Conservation (phyloP, 371 early-diverging fungal species). For the Mucor circinelloides region DNA sequence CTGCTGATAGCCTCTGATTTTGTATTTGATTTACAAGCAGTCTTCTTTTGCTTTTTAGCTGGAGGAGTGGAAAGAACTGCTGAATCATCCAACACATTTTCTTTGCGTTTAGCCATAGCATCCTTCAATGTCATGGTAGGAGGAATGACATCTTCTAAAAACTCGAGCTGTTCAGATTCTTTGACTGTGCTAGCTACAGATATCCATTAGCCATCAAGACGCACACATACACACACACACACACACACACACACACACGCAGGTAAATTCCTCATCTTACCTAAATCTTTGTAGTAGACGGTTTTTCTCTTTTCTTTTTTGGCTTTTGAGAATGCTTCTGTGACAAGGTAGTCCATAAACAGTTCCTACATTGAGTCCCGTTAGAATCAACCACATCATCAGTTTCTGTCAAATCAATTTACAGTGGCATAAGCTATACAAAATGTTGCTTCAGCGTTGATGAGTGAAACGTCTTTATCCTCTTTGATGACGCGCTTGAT, state of each 20-base stretch:
- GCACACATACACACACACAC: not conserved
- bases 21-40: not conserved
- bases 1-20: not conserved
- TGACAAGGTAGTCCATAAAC: conserved; percentile 75
- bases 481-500: conserved; percentile 84
- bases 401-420: conserved; percentile 28
- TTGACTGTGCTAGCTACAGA: conserved; percentile 41
- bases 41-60: conserved; percentile 27
- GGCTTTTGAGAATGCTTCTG: conserved; percentile 65
- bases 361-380: conserved; percentile 57
- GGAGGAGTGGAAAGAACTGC: not conserved
- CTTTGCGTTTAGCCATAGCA: conserved; percentile 58
- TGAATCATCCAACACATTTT: conserved; percentile 40
- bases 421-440: conserved; percentile 79
- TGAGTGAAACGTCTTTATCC: conserved; percentile 73
- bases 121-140: conserved; percentile 57
- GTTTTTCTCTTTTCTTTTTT: conserved; percentile 74
- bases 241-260: not conserved
- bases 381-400: too few relatives aligned
- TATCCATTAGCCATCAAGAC: not conserved
- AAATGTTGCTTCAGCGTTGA: conserved; percentile 77
- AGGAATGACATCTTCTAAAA: conserved; percentile 59
- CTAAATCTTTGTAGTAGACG: conserved; percentile 76
- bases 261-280: conserved; percentile 37
- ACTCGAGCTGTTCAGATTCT: conserved; percentile 48